A percentile compares a stretch with the other conserved stretches of the same genome.
These are phyloP conservation scores for Globisporangium solare DNA, from an alignment of 352 stramenopile genomes.

Conservation along the genomic window DNA sequence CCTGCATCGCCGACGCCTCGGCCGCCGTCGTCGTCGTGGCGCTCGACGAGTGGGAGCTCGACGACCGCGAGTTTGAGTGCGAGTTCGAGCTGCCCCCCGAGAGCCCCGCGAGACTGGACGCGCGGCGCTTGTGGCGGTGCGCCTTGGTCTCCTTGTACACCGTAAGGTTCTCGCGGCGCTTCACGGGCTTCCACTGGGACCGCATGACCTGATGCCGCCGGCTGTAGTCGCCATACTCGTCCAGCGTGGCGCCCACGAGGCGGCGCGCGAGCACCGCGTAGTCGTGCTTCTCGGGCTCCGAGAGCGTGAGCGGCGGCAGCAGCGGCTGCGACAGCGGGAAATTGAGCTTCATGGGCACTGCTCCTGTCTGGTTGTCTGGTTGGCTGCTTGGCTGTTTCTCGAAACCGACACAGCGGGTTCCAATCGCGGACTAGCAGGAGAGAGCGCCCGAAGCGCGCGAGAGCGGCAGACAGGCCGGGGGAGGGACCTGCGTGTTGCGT, in stretches of 20 bases:
- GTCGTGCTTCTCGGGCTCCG: constrained; percentile 7
- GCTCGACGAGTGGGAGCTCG: neutral
- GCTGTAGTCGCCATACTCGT: constrained; percentile 25
- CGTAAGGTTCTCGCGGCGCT: constrained; percentile 13
- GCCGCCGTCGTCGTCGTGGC: neutral
- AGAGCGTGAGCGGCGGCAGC: neutral
- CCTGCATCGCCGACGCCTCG: no score
- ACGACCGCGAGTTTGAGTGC: neutral
- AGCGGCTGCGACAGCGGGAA: neutral
- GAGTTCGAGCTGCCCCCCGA: no score
- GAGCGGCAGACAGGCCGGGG: no score
- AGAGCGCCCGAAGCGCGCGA: no score
- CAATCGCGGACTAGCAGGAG: no score
- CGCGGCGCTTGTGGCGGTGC: no score
- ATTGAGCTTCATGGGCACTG: neutral
- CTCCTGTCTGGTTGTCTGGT: no score
- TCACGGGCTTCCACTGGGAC: constrained; percentile 15
- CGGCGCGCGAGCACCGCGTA: constrained; percentile 11
- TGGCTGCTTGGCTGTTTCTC: no score
- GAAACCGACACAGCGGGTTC: no score
- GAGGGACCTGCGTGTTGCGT: no score
- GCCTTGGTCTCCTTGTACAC: constrained; percentile 11
- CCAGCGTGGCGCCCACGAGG: constrained; percentile 23
- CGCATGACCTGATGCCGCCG: constrained; percentile 6
- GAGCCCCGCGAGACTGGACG: no score